Conservation (phyloP, 345 rosid genomes). For the Gossypium rotundifolium region DNA sequence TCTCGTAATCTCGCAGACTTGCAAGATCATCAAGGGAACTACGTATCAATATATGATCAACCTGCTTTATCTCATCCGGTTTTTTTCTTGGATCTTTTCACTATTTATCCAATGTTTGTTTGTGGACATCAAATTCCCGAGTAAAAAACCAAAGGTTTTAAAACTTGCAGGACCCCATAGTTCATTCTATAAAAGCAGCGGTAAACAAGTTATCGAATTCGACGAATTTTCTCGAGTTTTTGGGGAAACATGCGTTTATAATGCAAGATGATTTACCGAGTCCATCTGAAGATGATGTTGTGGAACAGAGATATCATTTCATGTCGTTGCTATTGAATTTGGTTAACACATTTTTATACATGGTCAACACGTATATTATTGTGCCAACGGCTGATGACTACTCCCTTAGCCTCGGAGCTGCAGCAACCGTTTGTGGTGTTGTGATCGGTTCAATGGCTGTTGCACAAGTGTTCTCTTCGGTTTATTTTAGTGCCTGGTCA, state of each 20-base stretch:
- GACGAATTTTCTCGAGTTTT: constrained; percentile 56
- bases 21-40: constrained; percentile 64
- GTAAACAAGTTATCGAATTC: constrained; percentile 64
- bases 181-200: constrained; percentile 61
- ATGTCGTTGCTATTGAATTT: constrained; percentile 69
- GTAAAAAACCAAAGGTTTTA: not conserved
- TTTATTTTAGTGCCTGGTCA: constrained; percentile 82
- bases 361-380: constrained; percentile 69
- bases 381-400: constrained; percentile 79
- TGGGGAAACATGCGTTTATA: constrained; percentile 81
- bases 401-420: constrained; percentile 67
- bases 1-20: constrained; percentile 79
- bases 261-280: constrained; percentile 57
- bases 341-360: constrained; percentile 62
- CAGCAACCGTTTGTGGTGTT: constrained; percentile 72
- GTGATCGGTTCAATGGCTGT: constrained; percentile 84
- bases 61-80: constrained; percentile 59
- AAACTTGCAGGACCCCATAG: constrained; percentile 57
- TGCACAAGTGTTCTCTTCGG: constrained; percentile 76
- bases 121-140: not conserved
- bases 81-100: constrained; percentile 19
- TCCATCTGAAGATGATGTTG: constrained; percentile 41
- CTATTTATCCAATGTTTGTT: not conserved
- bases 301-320: constrained; percentile 57
- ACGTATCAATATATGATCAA: constrained; percentile 67